Base-by-base conservation (phyloP, 2,329 filamentous ascomycete genomes). In the Polytolypa hystricis region DNA sequence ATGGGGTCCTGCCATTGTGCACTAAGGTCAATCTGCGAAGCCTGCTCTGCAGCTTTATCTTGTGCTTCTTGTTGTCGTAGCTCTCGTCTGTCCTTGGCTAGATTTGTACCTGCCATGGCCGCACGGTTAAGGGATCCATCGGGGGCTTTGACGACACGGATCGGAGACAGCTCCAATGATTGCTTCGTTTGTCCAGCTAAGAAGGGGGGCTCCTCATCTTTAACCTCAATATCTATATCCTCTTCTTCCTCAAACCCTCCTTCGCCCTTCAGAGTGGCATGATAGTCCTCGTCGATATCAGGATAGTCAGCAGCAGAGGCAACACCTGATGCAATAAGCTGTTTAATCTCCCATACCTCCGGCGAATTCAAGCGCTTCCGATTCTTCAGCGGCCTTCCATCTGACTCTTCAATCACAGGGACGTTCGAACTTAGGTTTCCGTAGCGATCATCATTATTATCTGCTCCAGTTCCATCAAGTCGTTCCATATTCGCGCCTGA, bases 1-100 rank as follows among this genome's bases (percentile, higher is more conserved):
- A 98, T 94, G 0, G 91, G 91, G 56, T 98, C 91, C 40, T 95
- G 82, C 93, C 93, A 98, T 58, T 95, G 86, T 9, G 84, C 77
- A 35, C 81, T 77, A 3, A 98, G 67, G 51, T 96, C 86, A 20
- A 91, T 81, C 50, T 86, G 81, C 0, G 77, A 66, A 2, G 77
- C 72, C 45, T 84, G 77, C 42, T 91, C 77, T 15, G 85, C 81
- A 16, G 74, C 65, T 62, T 82, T 66, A 61, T 82, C 85, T 41
- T 93, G 82, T 0, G 77, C 78, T 60, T 98, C 89, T 54, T 93
- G 82, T 51, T 94, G 84, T 42, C 84, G 78, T 47, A 95, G 51
- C 42, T 98, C 91, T 55, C 85, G 79, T 35, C 91, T 73, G 55
- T 98, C 91, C 56, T 91, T 93, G 3, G 89, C 84, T 10, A 98